Conservation (phyloP, 768 basidiomycete genomes). For the Amanita jacksonii region DNA sequence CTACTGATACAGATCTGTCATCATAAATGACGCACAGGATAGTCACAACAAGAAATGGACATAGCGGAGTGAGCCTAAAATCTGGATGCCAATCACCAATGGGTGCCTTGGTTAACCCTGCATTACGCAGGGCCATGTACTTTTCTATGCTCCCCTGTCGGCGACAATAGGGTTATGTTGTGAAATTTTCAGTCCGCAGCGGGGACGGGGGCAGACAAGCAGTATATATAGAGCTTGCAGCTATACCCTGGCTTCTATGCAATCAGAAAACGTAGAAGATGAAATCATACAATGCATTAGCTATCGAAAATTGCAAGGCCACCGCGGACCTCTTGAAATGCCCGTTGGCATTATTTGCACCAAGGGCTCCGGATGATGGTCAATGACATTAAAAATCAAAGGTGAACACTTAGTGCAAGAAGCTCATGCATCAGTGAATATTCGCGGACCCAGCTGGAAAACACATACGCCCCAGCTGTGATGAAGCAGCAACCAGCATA, state of each 20-base stretch:
- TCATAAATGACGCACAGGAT: too few species aligned
- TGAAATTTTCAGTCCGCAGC: neutral
- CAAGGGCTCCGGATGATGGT: slow-evolving; percentile 31
- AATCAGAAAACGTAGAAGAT: neutral
- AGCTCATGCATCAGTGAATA: slow-evolving; percentile 40
- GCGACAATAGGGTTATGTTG: slow-evolving; percentile 28
- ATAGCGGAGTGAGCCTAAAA: slow-evolving; percentile 39
- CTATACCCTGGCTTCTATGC: slow-evolving; percentile 37
- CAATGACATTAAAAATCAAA: neutral
- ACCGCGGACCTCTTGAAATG: slow-evolving; percentile 57
- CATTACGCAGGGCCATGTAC: slow-evolving; percentile 39
- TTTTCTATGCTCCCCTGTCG: slow-evolving; percentile 38
- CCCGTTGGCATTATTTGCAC: slow-evolving; percentile 52
- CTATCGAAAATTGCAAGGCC: slow-evolving; percentile 42
- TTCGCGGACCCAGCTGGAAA: slow-evolving; percentile 2
- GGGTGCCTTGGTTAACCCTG: slow-evolving; percentile 47
- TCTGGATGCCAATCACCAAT: slow-evolving; percentile 46
- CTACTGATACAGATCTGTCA: too few species aligned
- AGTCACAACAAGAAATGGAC: too few species aligned
- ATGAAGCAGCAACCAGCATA: slow-evolving; percentile 48
- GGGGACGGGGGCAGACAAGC: slow-evolving; percentile 21
- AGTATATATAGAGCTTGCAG: slow-evolving; percentile 55
- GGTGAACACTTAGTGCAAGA: slow-evolving; percentile 39
- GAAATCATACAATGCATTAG: slow-evolving; percentile 37
- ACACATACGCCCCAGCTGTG: slow-evolving; percentile 40